Base-by-base conservation (phyloP, 129 eudicot genomes). In the carrot (Daucus carota) region DNA sequence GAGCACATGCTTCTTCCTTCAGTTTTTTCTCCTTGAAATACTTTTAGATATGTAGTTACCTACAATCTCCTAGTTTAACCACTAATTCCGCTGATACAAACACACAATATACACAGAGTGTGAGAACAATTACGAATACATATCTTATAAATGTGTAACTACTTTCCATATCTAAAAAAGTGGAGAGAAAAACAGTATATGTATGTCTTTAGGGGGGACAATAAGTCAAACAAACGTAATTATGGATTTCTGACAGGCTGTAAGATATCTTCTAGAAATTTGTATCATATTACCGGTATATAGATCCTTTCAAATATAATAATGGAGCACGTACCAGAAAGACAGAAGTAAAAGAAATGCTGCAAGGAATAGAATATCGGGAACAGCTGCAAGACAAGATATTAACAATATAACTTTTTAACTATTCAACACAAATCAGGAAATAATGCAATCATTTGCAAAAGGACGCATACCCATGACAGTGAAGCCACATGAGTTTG, bases 331-430 rank as follows among this genome's bases (percentile, higher is more conserved):
- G 65, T 89, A 94, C 98, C 98, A 94, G 88, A 85, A 94, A 68
- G 98, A 94, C 54, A 94, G 86, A 67, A 94, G 96, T 12, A 94
- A 91, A 75, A 94, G 97, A 91, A 94, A 94, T 73, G 98, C 96
- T 50, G 93, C 93, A 85, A 94, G 83, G 78, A 94, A 85, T 32
- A 94, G 83, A 82, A 91, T 94, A 81, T 84, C 83, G 62, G 98
- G 97, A 85, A 77, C 86, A 76, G 98, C 97, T 93, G 92, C 97
- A 87, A 79, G 72, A 83, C 14, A 72, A 72, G 77, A 82, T 42
- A 22, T 17, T 34, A 20, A 28, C 1, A 18, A 75, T 50, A 70
- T 77, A 73, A 77, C 33, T 63, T 72, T 43, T 44, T 16, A 74
- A 4, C 79, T 1, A 59, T 73, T 31, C 16, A 67, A 57, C 57